phyloP scores from a whole-genome alignment of 371 early-diverging fungal species.

The Mucor indicus region DNA sequence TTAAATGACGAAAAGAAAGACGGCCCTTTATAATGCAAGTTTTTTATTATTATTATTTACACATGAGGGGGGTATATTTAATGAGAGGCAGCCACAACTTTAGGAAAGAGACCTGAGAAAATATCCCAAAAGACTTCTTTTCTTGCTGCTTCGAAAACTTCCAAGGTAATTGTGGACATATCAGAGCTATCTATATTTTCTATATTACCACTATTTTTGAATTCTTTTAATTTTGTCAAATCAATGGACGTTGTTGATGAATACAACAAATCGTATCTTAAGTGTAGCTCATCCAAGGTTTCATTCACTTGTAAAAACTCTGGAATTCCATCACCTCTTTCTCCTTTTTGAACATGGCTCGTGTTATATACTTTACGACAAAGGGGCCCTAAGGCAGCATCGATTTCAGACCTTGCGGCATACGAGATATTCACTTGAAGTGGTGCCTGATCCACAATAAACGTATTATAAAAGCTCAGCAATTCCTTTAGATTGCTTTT shows the following conservation, averaged over 20 bases:
- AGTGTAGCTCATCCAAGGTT: background rate
- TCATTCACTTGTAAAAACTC: background rate
- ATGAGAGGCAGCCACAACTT: slow-evolving; percentile 18
- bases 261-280: background rate
- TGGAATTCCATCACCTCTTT: background rate
- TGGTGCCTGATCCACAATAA: slow-evolving; percentile 30
- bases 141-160: slow-evolving; percentile 26
- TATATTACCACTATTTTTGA: too few species aligned
- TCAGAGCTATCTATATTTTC: too few species aligned
- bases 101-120: slow-evolving; percentile 35
- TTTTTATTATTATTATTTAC: too few species aligned
- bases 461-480: slow-evolving; percentile 32
- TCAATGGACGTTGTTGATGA: background rate
- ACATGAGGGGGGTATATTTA: background rate
- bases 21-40: too few species aligned
- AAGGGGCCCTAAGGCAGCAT: background rate
- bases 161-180: background rate
- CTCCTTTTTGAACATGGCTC: background rate
- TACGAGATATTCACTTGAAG: slow-evolving; percentile 40
- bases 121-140: slow-evolving; percentile 48
- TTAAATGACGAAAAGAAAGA: too few species aligned
- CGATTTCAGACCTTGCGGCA: slow-evolving; percentile 18
- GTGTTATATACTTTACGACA: background rate
- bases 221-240: background rate
- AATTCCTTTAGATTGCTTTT: too few species aligned